Evolutionary conservation across 805 yeast species (phyloP), one percentile per base, ranked within the genome.

Genomic region (Priceomyces fermenticarens): DNA sequence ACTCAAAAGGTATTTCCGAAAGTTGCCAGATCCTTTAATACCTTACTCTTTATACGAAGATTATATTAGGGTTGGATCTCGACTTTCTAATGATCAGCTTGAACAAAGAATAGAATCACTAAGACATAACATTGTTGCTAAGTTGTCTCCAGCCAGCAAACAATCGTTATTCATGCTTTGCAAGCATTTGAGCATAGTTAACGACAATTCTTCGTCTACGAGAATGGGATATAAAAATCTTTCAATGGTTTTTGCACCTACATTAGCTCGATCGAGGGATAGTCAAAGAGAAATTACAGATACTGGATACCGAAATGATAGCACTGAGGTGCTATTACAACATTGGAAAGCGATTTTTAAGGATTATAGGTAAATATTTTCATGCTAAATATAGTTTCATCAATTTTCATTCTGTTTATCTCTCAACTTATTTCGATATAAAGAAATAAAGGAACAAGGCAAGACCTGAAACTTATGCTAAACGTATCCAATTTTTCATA

Each of bases 241-340:
- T 39, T 83, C 96, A 0, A 88, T 93, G 33, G 97, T 91, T 6
- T 93, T 93, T 71, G 96, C 97, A 1, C 98, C 99, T 3, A 88
- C 97, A 6, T 65, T 93, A 33, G 83, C 89, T 0, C 74, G 96
- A 36, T 96, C 88, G 53, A 66, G 73, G 44, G 74, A 80, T 31
- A 90, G 95, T 6, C 88, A 85, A 48, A 76, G 83, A 40, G 99
- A 93, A 60, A 78, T 93, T 59, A 55, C 72, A 40, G 98, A 93
- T 60, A 88, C 88, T 85, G 85, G 84, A 17, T 74, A 80, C 38
- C 77, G 91, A 57, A 88, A 87, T 48, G 83, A 78, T 30, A 80
- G 83, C 20, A 83, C 93, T 3, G 96, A 88, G 58, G 75, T 85
- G 51, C 62, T 91, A 45, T 65, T 85, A 38, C 68, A 67, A 32